phyloP scores from a whole-genome alignment of 169 alveolate genomes.

The Plasmodium knowlesi region DNA sequence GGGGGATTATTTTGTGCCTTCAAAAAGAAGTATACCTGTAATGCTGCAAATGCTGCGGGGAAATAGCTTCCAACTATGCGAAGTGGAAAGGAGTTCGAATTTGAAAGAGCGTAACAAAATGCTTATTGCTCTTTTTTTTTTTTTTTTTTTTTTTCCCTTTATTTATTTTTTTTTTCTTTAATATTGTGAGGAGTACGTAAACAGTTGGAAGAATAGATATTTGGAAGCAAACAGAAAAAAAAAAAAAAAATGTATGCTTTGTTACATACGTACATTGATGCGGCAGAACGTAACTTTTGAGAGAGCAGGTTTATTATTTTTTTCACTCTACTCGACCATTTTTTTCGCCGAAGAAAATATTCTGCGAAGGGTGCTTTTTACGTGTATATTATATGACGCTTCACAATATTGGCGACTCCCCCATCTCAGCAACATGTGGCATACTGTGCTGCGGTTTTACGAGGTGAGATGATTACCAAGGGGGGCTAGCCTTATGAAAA shows the following conservation, averaged over 20 bases:
- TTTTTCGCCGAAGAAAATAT: neutral
- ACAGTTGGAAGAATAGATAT: neutral
- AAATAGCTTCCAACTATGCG: neutral
- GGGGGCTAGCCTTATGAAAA: neutral
- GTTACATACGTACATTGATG: neutral
- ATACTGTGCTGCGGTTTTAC: neutral
- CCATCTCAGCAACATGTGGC: neutral
- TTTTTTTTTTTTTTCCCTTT: neutral
- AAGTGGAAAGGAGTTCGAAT: neutral
- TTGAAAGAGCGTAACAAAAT: neutral
- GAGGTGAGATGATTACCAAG: neutral
- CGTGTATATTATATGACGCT: neutral
- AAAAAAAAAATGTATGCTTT: neutral
- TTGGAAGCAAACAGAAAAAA: neutral
- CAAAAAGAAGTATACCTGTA: neutral
- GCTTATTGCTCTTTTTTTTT: neutral
- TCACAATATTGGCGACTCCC: neutral
- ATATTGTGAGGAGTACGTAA: neutral
- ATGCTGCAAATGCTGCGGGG: neutral
- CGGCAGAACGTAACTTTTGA: neutral
- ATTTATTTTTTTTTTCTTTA: neutral
- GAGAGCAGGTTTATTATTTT: neutral
- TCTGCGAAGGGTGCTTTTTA: neutral
- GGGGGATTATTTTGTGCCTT: neutral
- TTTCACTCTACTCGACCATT: neutral